Base-by-base conservation (phyloP, 192 early-diverging fungal genomes). In the Pilobolus umbonatus region DNA sequence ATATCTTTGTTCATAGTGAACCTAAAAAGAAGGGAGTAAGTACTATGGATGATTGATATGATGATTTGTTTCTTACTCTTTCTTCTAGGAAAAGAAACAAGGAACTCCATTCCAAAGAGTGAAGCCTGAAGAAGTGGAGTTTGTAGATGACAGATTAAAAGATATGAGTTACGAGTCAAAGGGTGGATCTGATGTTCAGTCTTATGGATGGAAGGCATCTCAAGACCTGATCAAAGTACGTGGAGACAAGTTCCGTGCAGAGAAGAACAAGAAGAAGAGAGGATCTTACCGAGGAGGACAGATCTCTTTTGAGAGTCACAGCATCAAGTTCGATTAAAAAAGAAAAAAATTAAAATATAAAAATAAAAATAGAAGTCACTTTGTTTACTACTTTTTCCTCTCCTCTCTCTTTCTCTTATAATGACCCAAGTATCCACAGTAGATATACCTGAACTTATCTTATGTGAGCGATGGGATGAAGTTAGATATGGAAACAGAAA, bases 211-310 rank as follows among this genome's bases (percentile, higher is more conserved):
- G 74, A 95, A 90, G 64, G 96, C 96, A 12, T 87, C 97, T 65
- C 78, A 80, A 72, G 96, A 98, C 54, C 79, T 98, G 61, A 87
- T 94, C 55, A 86, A 88, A 40, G 92, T 86, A 14, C 77, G 87
- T 29, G 96, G 96, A 40, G 92, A 93, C 74, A 84, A 85, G 24
- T 98, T 98, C 80, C 84, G 91, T 35, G 87, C 86, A 11, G 94
- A 96, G 65, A 98, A 98, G 83, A 92, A 90, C 59, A 97, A 97
- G 79, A 98, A 98, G 78, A 96, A 96, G 83, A 79, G 90, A 49
- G 94, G 94, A 22, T 86, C 88, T 38, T 98, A 98, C 80, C 83
- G 87, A 55, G 96, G 96, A 28, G 96, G 96, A 21, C 67, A 76
- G 50, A 98, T 98, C 57, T 87, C 89, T 57, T 83, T 88, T 51